Percentiles rank a stretch among this genome's conserved stretches.
Evolutionary conservation across 805 yeast species (phyloP).

Genomic region (Barnettozyma salicaria): DNA sequence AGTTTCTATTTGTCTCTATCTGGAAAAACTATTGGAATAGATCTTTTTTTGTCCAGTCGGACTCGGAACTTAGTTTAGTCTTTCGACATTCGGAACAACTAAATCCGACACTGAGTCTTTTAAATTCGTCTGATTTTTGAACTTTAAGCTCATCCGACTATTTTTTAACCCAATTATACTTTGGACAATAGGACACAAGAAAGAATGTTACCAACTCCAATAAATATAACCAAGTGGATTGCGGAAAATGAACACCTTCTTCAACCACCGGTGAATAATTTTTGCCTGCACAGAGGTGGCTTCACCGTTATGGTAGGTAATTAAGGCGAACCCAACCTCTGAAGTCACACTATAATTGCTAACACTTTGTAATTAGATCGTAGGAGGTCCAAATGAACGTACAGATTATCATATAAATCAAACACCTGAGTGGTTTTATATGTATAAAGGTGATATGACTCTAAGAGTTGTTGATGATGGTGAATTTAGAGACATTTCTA

Average conservation of each 20-base stretch:
- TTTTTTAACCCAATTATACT: too few relatives aligned
- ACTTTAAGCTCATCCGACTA: too few relatives aligned
- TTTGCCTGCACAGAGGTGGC: conserved; percentile 85
- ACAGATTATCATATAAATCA: conserved; percentile 92
- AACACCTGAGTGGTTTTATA: conserved; percentile 91
- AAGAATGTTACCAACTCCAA: conserved; percentile 47
- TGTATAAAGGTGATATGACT: conserved; percentile 81
- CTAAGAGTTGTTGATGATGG: conserved; percentile 79
- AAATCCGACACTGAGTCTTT: too few relatives aligned
- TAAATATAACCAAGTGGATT: conserved; percentile 78
- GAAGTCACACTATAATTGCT: background rate
- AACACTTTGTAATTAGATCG: conserved; percentile 38
- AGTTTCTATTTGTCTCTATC: background rate
- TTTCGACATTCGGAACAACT: too few relatives aligned
- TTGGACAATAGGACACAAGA: too few relatives aligned
- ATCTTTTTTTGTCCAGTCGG: background rate
- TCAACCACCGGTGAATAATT: conserved; percentile 91
- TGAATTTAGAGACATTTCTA: conserved; percentile 64
- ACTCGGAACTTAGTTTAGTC: too few relatives aligned
- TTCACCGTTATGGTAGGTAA: conserved; percentile 70
- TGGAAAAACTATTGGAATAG: background rate
- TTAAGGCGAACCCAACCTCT: background rate
- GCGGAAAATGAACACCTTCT: conserved; percentile 66
- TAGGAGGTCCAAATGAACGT: conserved; percentile 93
- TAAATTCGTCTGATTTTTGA: too few relatives aligned